Base-by-base conservation (phyloP, 2,329 filamentous ascomycete species). In the Aspergillus pseudotamarii region DNA sequence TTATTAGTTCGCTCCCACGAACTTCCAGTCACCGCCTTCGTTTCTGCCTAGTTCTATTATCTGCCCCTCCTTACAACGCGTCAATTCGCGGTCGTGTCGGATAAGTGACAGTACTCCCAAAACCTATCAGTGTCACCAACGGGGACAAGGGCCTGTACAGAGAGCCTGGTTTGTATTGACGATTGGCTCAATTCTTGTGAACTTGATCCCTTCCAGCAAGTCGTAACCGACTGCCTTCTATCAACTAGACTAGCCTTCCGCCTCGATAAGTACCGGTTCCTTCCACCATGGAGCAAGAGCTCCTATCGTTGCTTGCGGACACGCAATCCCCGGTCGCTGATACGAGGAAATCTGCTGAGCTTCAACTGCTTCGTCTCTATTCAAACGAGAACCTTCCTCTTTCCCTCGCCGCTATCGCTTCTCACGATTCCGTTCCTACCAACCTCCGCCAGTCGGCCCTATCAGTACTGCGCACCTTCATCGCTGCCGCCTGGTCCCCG, bases 291-390 rank as follows among this genome's bases (percentile, higher is more conserved):
- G 94, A 97, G 86, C 90, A 96, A 81, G 90, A 96, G 84, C 88
- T 99, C 79, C 89, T 95, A 72, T 89, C 90, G 79, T 86, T 98
- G 77, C 89, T 99, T 68, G 88, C 90, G 73, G 92, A 93, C 80
- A 96, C 94, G 57, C 93, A 96, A 82, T 89, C 89, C 67, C 74
- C 91, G 64, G 87, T 89, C 63, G 89, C 94, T 77, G 88, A 82
- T 60, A 89, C 91, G 62, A 90, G 94, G 78, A 93, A 92, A 77
- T 88, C 91, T 76, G 95, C 95, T 71, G 95, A 99, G 81, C 84
- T 90, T 74, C 91, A 93, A 72, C 86, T 97, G 58, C 88, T 89
- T 76, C 87, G 87, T 68, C 87, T 91, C 67, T 89, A 91, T 75
- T 78, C 84, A 65, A 85, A 88, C 70, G 82, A 85, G 67, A 88